Evolutionary conservation across 371 early-diverging fungal species (phyloP).

Genomic region (Coemansia sp.): DNA sequence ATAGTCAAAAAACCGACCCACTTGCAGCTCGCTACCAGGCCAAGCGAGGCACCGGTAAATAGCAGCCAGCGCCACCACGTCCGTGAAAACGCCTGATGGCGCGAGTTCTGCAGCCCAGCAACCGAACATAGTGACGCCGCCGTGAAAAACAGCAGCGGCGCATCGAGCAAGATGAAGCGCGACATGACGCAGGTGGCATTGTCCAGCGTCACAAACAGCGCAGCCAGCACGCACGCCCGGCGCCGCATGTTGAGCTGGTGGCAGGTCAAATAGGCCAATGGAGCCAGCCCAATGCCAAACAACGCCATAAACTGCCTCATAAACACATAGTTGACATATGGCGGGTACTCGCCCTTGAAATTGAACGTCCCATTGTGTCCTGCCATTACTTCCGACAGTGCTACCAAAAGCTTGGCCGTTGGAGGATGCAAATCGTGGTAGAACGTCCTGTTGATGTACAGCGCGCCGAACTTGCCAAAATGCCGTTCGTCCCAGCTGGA

Average conservation of each 20-base stretch:
- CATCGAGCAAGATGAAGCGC: constrained; percentile 95
- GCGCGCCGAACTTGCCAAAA: constrained; percentile 89
- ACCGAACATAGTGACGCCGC: constrained; percentile 71
- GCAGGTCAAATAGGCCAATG: constrained; percentile 89
- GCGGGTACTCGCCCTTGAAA: constrained; percentile 85
- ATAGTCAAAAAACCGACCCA: constrained; percentile 99
- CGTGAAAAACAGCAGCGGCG: constrained; percentile 94
- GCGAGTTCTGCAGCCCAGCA: constrained; percentile 68
- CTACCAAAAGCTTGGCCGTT: constrained; percentile 96
- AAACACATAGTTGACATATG: constrained; percentile 77
- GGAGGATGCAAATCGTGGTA: constrained; percentile 99
- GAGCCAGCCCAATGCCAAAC: constrained; percentile 87
- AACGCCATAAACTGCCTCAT: constrained; percentile 53
- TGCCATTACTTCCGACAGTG: constrained; percentile 81
- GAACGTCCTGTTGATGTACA: constrained; percentile 77
- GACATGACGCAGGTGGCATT: constrained; percentile 84
- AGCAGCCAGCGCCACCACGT: constrained; percentile 89
- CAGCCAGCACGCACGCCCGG: constrained; percentile 68
- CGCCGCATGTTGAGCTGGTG: constrained; percentile 70
- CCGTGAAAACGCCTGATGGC: constrained; percentile 64
- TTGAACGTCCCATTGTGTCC: constrained; percentile 85
- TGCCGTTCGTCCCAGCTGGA: constrained; percentile 76
- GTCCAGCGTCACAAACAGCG: constrained; percentile 79
- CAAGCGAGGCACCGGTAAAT: constrained; percentile 87
- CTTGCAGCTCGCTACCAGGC: constrained; percentile 93